Conservation (phyloP, 2,329 filamentous ascomycete species). For the Fusarium heterosporum region DNA sequence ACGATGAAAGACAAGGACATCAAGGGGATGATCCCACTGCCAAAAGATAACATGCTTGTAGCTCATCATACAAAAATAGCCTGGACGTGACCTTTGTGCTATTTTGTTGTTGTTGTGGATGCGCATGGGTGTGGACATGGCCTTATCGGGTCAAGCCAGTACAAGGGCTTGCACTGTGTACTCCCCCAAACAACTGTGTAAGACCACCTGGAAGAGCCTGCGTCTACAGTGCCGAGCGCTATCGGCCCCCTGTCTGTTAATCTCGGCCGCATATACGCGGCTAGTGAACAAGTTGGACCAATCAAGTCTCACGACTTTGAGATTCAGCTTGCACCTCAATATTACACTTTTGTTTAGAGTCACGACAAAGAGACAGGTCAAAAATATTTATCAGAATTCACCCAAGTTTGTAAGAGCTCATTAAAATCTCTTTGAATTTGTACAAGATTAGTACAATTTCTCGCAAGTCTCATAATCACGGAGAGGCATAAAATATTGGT, state of each 20-base stretch:
- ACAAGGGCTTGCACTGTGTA: conserved; percentile 34
- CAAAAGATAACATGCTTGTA: conserved; percentile 25
- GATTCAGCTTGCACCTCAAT: conserved; percentile 10
- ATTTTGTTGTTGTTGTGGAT: conserved; percentile 6
- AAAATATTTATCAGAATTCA: too few species aligned
- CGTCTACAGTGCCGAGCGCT: conserved; percentile 34
- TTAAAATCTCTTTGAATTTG: too few species aligned
- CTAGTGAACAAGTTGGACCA: conserved; percentile 42
- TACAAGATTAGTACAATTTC: too few species aligned
- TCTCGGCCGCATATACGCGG: conserved; percentile 47
- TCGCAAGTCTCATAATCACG: too few species aligned
- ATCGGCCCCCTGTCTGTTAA: conserved; percentile 39
- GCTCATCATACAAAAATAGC: conserved; percentile 14
- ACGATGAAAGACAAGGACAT: conserved; percentile 1
- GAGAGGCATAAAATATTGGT: too few species aligned
- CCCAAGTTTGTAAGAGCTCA: too few species aligned
- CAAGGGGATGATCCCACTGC: conserved; percentile 27
- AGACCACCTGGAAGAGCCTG: not conserved
- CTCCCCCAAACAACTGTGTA: conserved; percentile 23
- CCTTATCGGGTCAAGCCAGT: conserved; percentile 46
- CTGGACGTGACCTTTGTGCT: conserved; percentile 26
- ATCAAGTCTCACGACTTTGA: conserved; percentile 30
- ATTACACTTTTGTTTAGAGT: not conserved
- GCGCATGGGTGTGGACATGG: conserved; percentile 32
- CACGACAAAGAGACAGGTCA: too few species aligned